These are phyloP conservation scores for Kregervanrija pseudodelftensis DNA, from an alignment of 805 yeast species.

Conservation along the genomic window DNA sequence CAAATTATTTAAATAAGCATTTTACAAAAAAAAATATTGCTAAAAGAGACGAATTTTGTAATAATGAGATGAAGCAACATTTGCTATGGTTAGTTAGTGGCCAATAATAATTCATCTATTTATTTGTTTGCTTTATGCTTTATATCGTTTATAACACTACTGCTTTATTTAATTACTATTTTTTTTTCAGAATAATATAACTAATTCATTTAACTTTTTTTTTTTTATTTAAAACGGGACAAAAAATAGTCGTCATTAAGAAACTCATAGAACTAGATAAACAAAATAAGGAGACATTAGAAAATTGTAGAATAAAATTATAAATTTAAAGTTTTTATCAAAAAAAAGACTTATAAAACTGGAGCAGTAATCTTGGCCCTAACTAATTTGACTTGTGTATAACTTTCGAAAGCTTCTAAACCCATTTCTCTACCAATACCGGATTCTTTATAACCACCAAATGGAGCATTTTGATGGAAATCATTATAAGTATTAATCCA, in stretches of 20 bases:
- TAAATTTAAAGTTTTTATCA: no score
- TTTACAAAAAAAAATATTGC: constrained; percentile 15
- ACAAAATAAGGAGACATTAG: no score
- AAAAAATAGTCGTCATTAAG: no score
- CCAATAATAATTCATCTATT: no score
- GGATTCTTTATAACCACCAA: constrained; percentile 75
- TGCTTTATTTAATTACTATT: no score
- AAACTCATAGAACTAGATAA: no score
- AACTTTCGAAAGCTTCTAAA: constrained; percentile 65
- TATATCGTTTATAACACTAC: no score
- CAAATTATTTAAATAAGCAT: constrained; percentile 21
- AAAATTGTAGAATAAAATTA: no score
- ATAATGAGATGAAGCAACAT: constrained; percentile 22
- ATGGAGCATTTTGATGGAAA: constrained; percentile 68
- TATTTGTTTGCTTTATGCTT: no score
- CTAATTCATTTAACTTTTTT: no score
- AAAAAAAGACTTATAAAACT: constrained; percentile 12
- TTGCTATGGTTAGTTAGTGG: constrained; percentile 18
- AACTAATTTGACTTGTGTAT: constrained; percentile 70
- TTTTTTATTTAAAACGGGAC: no score
- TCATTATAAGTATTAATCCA: constrained; percentile 80
- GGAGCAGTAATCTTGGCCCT: constrained; percentile 36
- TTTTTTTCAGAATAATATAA: no score
- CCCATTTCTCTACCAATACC: constrained; percentile 90
- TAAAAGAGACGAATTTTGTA: constrained; percentile 18